Base-by-base conservation (phyloP, 805 yeast species). In the Sugiyamaella boreocaroliniensis region DNA sequence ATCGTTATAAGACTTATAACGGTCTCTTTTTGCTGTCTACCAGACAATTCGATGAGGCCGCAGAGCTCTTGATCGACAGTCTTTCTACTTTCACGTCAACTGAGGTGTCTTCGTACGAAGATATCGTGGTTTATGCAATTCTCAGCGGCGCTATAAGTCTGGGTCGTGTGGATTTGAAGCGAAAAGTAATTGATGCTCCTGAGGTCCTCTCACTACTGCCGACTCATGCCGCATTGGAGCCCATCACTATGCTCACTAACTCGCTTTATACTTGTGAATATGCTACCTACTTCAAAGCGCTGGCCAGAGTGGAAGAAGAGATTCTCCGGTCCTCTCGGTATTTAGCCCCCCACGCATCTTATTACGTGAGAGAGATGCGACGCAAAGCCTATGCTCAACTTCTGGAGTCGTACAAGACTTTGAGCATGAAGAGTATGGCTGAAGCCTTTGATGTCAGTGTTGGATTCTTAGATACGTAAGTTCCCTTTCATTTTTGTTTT, bases 51-150 rank as follows among this genome's bases (percentile, higher is more conserved):
- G 75, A 74, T 42, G 95, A 87, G 61, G 96, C 98, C 1, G 81
- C 97, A 1, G 81, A 81, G 50, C 73, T 92, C 56, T 77, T 93
- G 62, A 87, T 88, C 58, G 99, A 90, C 68, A 85, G 95, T 9
- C 77, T 93, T 68, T 89, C 98, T 9, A 93, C 99, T 1, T 93
- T 93, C 71, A 92, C 98, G 1, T 87, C 96, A 14, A 83, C 89
- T 1, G 99, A 93, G 68, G 73, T 93, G 57, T 79, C 96, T 50
- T 79, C 88, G 2, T 93, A 93, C 71, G 95, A 89, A 64, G 85
- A 87, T 65, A 84, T 93, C 56, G 97, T 95, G 1, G 85, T 82
- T 50, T 90, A 85, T 64, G 90, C 97, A 2, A 80, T 89, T 34
- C 79, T 90, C 14, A 80, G 95, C n/a, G 98, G 98, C 41, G 83